Base-by-base conservation (phyloP, 306 rosid genomes). In the Arachis hypogaea region DNA sequence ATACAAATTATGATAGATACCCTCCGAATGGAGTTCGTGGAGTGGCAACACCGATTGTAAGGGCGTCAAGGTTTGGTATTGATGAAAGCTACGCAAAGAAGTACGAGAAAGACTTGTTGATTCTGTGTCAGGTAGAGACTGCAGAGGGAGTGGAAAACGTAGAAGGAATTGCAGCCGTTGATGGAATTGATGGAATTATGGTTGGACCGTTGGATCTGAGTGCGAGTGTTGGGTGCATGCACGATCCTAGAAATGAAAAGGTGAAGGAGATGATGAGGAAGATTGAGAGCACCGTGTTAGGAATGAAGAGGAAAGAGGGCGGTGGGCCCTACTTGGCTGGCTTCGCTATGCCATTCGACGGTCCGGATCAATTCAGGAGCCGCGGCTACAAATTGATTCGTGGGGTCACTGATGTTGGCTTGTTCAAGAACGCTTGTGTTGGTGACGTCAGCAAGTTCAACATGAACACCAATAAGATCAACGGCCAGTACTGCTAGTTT, bases 101-200 rank as follows among this genome's bases (percentile, higher is more conserved):
- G 50, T 69, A 40, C 49, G 45, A 3, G 38, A 52, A 69, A 12
- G 74, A 69, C 51, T 16, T 69, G 49, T 50, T 69, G 50, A 55
- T 69, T 5, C 7, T 69, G 63, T 69, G 74, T 40, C 74, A 69
- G 63, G 63, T 69, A 7, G 74, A 69, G 51, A 69, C 74, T 5
- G 41, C 57, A 33, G 52, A 54, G 51, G 74, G 51, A 0, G 50
- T 69, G 74, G 18, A 54, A 2, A 69, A 69, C 5, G 74, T 69
- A 49, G 63, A 10, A 10, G 74, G 38, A 16, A 55, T 69, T 5
- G 74, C 63, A 9, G 51, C 18, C 7, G 41, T 69, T 18, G 74
- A 69, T 0, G 74, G 74, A 0, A 63, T 69, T n/a, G 74, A 69
- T 9, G 74, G 63, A 41, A 52, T 68, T 30, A 69, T 52, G 63